Evolutionary conservation across 805 yeast species (phyloP), one percentile per base, ranked within the genome.

Genomic region (Cyberlindnera japonica): DNA sequence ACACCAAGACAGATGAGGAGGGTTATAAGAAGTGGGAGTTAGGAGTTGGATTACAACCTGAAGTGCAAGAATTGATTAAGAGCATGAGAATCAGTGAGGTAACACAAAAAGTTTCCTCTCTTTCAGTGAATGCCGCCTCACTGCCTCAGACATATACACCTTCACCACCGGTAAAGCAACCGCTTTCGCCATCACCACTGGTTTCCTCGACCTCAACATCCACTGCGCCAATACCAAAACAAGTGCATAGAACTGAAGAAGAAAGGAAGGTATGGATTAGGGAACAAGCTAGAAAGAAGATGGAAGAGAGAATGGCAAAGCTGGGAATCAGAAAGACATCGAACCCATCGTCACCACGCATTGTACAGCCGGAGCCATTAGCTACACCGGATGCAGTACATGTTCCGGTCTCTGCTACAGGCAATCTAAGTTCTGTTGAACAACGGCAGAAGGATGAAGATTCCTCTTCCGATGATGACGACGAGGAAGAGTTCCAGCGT

Each of bases 221-320:
- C 24, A 14, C 38, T 4, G 14, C 38, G n/a, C 14, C 30, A 7
- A 26, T 5, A 6, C 6, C 35, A 14, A 30, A 23, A 21, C 34
- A 35, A 19, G 6, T 34, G 10, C 28, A 16, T 27, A 23, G 16
- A 19, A 66, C 76, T 10, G 70, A 81, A 1, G 84, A 78, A 42
- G 91, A 84, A 38, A 70, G 93, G 49, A 75, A 89, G 13, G 83
- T 84, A 10, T 75, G 77, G 53, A 80, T 87, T 37, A 86, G 83
- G 61, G 91, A 88, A 17, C 93, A 85, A 53, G 87, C 87, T 1
- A 74, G 75, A 47, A 78, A 79, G 53, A 75, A 82, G 59, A 87
- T 89, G 95, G 79, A 79, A 43, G 95, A 86, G 54, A 71, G 89
- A 51, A 69, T 88, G 41, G 54, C 58, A 17, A 51, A 49, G 26